Percentiles rank a stretch among this genome's conserved stretches.
These are phyloP conservation scores for Monascus ruber DNA, from an alignment of 2,329 filamentous ascomycete species.

Conservation along the genomic window DNA sequence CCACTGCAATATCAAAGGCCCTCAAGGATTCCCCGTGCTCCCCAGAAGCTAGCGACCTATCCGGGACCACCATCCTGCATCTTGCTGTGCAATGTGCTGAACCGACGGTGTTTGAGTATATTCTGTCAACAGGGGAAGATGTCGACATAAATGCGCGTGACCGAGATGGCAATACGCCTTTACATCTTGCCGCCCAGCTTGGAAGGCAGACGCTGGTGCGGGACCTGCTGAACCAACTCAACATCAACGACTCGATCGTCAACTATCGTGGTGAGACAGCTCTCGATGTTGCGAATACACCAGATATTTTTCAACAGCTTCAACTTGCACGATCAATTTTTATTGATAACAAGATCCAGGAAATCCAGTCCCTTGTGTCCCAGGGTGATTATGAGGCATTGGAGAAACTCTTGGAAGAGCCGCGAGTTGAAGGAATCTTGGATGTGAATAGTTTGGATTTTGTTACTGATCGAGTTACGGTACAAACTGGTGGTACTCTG, in stretches of 20 bases:
- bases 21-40: constrained; percentile 50
- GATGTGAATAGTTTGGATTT: constrained; percentile 91
- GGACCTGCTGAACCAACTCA: constrained; percentile 67
- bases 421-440: constrained; percentile 70
- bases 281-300: constrained; percentile 77
- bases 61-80: constrained; percentile 80
- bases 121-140: constrained; percentile 62
- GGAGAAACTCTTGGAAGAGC: constrained; percentile 71
- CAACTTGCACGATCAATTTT: constrained; percentile 85
- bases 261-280: constrained; percentile 79
- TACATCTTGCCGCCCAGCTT: constrained; percentile 77
- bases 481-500: constrained; percentile 77
- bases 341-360: constrained; percentile 71
- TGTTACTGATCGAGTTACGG: constrained; percentile 64
- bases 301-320: constrained; percentile 90
- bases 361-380: constrained; percentile 69
- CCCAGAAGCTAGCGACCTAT: constrained; percentile 33
- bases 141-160: constrained; percentile 84
- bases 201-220: constrained; percentile 72
- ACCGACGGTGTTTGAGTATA: constrained; percentile 80
- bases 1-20: constrained; percentile 74
- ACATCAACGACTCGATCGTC: constrained; percentile 75
- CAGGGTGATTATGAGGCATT: constrained; percentile 64
- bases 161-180: constrained; percentile 84
- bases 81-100: constrained; percentile 94